Evolutionary conservation across 2,329 filamentous ascomycete species (phyloP).

Genomic region (Aspergillus sp.): DNA sequence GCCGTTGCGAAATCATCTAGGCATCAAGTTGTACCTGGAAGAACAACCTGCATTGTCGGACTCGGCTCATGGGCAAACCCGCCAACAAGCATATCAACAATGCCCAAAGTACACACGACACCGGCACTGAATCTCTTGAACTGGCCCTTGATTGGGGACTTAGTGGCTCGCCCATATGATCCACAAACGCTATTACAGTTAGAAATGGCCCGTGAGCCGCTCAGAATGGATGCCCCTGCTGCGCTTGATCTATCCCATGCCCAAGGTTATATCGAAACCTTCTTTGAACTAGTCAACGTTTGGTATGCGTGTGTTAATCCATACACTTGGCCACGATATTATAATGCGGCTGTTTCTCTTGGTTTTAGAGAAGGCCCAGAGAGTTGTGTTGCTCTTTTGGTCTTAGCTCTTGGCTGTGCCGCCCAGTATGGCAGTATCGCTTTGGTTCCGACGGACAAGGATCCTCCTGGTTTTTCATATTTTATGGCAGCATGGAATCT

Average conservation of each 20-base stretch:
- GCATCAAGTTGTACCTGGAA: slow-evolving; percentile 13
- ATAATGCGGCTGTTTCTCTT: slow-evolving; percentile 71
- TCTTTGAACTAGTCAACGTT: slow-evolving; percentile 77
- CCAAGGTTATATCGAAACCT: slow-evolving; percentile 72
- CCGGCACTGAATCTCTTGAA: slow-evolving; percentile 68
- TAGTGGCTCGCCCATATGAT: slow-evolving; percentile 75
- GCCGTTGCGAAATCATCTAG: slow-evolving; percentile 38
- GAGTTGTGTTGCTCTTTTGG: slow-evolving; percentile 77
- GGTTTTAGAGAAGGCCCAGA: slow-evolving; percentile 77
- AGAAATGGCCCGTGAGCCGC: slow-evolving; percentile 76
- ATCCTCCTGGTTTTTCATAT: slow-evolving; percentile 74
- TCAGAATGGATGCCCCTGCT: slow-evolving; percentile 58
- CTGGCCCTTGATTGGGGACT: slow-evolving; percentile 74
- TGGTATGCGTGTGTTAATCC: slow-evolving; percentile 87
- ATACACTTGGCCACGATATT: slow-evolving; percentile 74
- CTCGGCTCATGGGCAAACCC: slow-evolving; percentile 69
- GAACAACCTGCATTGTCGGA: slow-evolving; percentile 61
- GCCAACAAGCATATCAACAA: slow-evolving; percentile 72
- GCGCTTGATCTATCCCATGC: slow-evolving; percentile 74
- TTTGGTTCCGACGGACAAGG: slow-evolving; percentile 64
- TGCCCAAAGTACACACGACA: slow-evolving; percentile 82
- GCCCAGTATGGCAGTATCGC: slow-evolving; percentile 76
- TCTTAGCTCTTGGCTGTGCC: slow-evolving; percentile 74
- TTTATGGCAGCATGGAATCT: slow-evolving; percentile 79
- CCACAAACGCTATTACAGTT: slow-evolving; percentile 78